Base-by-base conservation (phyloP, 768 basidiomycete genomes). In the Trichaptum fuscoviolaceum region DNA sequence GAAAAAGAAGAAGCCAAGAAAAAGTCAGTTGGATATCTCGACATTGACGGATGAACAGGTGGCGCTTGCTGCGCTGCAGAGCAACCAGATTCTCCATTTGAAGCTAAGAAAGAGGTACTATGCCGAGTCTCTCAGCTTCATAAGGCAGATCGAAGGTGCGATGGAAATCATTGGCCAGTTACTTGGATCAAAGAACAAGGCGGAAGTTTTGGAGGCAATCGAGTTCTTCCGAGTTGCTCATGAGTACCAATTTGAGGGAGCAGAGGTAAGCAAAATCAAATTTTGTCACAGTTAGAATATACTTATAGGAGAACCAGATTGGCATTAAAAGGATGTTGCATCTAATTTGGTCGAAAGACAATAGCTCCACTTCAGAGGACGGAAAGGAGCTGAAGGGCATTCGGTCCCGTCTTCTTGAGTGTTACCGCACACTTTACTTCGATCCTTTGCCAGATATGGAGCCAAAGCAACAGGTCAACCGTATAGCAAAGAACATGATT, bases 311-410 rank as follows among this genome's bases (percentile, higher is more conserved):
- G 65, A 59, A 59, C 35, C 70, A 96, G 94, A 77, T 78, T 17
- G 97, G 97, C 0, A 89, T 99, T 73, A 95, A 92, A 80, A 93
- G 89, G 72, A 98, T 99, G 96, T 75, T 99, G 17, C 97, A 99
- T 75, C 82, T 99, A 26, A 93, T 99, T 70, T 99, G 97, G 97
- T 85, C 86, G 27, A 99, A 99, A 74, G 96, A 99, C 73, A 94
- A 94, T 72, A 90, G 79, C 63, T 82, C 85, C 25, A 86, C 91
- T n/a, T 86, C 86, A n/a, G 87, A 88, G 69, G 88, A 89, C 62
- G 87, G 85, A 25, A 84, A 84, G 69, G 93, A 96, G 74, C 76
- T 95, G 60, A 96, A 95, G 75, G 95, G 96, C 27, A 84, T 99
- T 67, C 87, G 94, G 6, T 88, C 92, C 61, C 84, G 90, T 35